Evolutionary conservation across 768 basidiomycete species (phyloP).

Genomic region (Ramaria sp.): DNA sequence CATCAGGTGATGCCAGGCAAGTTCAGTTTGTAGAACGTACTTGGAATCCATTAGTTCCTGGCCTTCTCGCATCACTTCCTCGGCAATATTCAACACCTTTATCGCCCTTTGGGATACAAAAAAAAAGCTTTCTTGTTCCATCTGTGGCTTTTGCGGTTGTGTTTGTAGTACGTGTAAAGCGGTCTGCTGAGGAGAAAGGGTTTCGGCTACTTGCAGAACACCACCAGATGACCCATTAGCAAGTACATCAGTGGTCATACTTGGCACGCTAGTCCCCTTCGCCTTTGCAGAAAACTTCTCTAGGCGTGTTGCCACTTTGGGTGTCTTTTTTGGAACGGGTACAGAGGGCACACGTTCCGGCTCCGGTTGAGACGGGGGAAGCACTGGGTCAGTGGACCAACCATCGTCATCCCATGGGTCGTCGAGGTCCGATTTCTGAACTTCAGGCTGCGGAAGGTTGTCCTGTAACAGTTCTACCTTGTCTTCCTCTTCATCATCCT

Average conservation of each 20-base stretch:
- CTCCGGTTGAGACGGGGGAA: conserved; percentile 18
- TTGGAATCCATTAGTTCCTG: conserved; percentile 47
- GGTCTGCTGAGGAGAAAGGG: conserved; percentile 6
- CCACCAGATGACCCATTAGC: conserved; percentile 16
- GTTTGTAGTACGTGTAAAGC: neutral
- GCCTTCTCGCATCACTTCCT: conserved; percentile 57
- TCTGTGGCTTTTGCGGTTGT: neutral
- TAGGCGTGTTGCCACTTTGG: conserved; percentile 44
- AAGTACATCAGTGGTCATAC: conserved; percentile 11
- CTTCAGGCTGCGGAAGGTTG: conserved; percentile 11
- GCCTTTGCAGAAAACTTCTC: conserved; percentile 46
- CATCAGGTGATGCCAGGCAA: neutral
- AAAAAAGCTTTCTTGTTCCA: conserved; percentile 45
- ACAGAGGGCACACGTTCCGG: conserved; percentile 16
- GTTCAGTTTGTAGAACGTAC: conserved; percentile 12
- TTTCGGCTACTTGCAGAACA: conserved; percentile 13
- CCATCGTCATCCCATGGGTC: conserved; percentile 55
- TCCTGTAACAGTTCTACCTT: conserved; percentile 18
- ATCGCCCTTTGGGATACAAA: conserved; percentile 47
- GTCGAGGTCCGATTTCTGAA: conserved; percentile 16
- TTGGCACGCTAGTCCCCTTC: conserved; percentile 26
- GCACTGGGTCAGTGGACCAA: conserved; percentile 26
- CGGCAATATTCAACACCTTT: conserved; percentile 42
- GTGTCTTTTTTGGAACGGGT: conserved; percentile 20
- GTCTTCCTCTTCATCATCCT: conserved; percentile 23